Percentiles rank a stretch among this genome's conserved stretches.
Evolutionary conservation across 2,329 filamentous ascomycete genomes (phyloP).

Genomic region (Colletotrichum tanaceti): DNA sequence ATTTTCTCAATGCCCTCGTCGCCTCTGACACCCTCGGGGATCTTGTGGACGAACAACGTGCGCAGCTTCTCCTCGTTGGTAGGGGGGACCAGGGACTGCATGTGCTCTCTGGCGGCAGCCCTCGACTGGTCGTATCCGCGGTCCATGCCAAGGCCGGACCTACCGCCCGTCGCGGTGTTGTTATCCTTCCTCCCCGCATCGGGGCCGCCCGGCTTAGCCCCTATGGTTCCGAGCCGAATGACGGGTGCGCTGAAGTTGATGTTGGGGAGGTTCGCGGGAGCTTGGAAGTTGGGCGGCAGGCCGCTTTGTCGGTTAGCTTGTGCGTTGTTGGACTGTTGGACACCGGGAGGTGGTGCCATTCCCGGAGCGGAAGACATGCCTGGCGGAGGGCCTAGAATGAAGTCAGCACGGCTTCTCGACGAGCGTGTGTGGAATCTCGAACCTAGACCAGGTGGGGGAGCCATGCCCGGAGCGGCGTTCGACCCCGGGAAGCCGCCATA

Average conservation of each 20-base stretch:
- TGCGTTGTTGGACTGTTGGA: conserved; percentile 78
- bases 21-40: conserved; percentile 81
- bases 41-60: conserved; percentile 89
- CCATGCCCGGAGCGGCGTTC: conserved; percentile 73
- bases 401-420: conserved; percentile 33
- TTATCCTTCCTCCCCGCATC: conserved; percentile 59
- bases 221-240: conserved; percentile 87
- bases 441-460: conserved; percentile 86
- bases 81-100: conserved; percentile 81
- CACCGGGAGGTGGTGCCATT: conserved; percentile 80
- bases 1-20: conserved; percentile 85
- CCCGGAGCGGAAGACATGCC: conserved; percentile 85
- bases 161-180: conserved; percentile 51
- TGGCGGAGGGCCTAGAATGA: conserved; percentile 74
- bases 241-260: conserved; percentile 99
- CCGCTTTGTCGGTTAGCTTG: conserved; percentile 84
- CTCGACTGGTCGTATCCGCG: conserved; percentile 75
- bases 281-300: conserved; percentile 86
- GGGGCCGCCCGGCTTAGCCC: conserved; percentile 67
- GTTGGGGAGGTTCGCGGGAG: conserved; percentile 91
- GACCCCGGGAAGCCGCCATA: conserved; percentile 77
- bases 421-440: conserved; percentile 48
- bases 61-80: conserved; percentile 91
- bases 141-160: conserved; percentile 69
- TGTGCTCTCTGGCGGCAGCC: conserved; percentile 73